Evolutionary conservation across 2,329 filamentous ascomycete species (phyloP).

Genomic region (Ceratocystis albifundus): DNA sequence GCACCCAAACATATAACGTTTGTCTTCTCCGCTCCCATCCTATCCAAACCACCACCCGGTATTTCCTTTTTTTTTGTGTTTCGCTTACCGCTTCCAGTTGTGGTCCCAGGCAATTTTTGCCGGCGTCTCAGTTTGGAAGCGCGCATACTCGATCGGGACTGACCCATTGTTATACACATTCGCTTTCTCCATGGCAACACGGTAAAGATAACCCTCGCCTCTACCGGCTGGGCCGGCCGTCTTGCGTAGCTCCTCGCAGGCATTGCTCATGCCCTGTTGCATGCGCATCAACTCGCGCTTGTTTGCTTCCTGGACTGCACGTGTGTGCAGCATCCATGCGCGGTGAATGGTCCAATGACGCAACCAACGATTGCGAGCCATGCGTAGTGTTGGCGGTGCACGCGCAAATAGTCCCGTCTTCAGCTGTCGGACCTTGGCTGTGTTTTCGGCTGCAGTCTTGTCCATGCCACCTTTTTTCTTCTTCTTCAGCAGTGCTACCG

Average conservation of each 20-base stretch:
- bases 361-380: conserved; percentile 75
- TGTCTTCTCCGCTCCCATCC: not conserved
- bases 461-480: conserved; percentile 27
- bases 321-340: conserved; percentile 74
- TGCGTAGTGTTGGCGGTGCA: conserved; percentile 62
- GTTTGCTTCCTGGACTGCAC: conserved; percentile 51
- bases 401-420: conserved; percentile 39
- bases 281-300: conserved; percentile 63
- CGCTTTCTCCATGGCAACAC: conserved; percentile 83
- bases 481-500: conserved; percentile 28
- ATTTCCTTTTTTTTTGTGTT: not conserved
- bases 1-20: not conserved
- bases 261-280: conserved; percentile 71
- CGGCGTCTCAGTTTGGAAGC: conserved; percentile 74
- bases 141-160: conserved; percentile 84
- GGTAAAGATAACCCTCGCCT: conserved; percentile 63
- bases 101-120: conserved; percentile 78
- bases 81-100: conserved; percentile 58
- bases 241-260: conserved; percentile 70
- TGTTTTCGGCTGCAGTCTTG: conserved; percentile 26
- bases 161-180: conserved; percentile 60
- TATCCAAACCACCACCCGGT: not conserved
- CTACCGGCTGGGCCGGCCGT: conserved; percentile 46
- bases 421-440: conserved; percentile 33
- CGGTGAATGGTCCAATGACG: conserved; percentile 99